Percentiles rank a stretch among this genome's conserved stretches.
These are phyloP conservation scores for Alternaria sp. DNA, from an alignment of 2,329 filamentous ascomycete species.

Conservation along the genomic window DNA sequence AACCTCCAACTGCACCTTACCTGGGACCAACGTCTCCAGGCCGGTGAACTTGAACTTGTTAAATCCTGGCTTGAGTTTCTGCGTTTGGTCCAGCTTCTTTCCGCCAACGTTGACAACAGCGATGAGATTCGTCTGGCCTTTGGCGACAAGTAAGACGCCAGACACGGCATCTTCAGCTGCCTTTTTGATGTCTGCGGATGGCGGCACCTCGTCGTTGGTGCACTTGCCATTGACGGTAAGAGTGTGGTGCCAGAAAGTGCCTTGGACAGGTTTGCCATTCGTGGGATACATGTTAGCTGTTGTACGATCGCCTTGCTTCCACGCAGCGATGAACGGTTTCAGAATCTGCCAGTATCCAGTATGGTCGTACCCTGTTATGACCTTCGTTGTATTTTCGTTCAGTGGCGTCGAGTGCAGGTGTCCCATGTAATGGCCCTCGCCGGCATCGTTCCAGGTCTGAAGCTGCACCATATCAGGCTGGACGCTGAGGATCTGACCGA, in stretches of 20 bases:
- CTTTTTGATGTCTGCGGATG: background rate
- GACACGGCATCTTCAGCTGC: slow-evolving; percentile 18
- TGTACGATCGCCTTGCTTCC: slow-evolving; percentile 41
- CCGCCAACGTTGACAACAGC: slow-evolving; percentile 32
- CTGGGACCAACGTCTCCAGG: slow-evolving; percentile 10
- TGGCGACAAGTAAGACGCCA: slow-evolving; percentile 18
- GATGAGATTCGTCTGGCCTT: slow-evolving; percentile 22
- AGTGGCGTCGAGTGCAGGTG: slow-evolving; percentile 38
- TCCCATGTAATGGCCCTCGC: slow-evolving; percentile 51
- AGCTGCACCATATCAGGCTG: slow-evolving; percentile 50
- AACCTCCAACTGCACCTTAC: slow-evolving; percentile 35
- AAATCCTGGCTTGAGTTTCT: slow-evolving; percentile 12
- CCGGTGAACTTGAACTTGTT: slow-evolving; percentile 32
- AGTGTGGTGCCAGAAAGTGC: slow-evolving; percentile 31
- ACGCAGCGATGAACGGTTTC: slow-evolving; percentile 47
- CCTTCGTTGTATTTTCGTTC: no score
- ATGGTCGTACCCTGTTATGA: slow-evolving; percentile 36
- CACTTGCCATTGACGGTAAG: background rate
- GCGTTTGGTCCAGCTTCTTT: background rate
- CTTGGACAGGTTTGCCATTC: slow-evolving; percentile 22
- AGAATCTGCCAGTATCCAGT: slow-evolving; percentile 47
- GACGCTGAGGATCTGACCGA: slow-evolving; percentile 36
- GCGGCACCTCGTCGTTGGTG: no score
- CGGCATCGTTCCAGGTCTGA: slow-evolving; percentile 53
- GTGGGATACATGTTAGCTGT: slow-evolving; percentile 29